Percentiles rank a stretch among this genome's conserved stretches.
These are phyloP conservation scores for Euphorbia peplus DNA, from an alignment of 345 rosid species.

Conservation along the genomic window DNA sequence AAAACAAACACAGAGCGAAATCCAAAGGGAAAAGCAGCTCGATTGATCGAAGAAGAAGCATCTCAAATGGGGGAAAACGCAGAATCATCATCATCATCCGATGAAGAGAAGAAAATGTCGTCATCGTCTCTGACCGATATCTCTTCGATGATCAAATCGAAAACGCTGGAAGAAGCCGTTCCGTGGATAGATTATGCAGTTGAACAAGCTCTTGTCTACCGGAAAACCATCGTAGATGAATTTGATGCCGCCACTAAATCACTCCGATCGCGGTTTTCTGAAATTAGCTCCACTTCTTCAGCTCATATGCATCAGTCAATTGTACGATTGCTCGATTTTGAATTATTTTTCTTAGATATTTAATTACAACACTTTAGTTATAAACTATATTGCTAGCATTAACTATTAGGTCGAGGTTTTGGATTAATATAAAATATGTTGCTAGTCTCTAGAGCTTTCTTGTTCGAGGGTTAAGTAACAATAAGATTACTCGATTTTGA, in stretches of 20 bases:
- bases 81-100: constrained; percentile 52
- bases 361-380: too few relatives aligned
- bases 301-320: constrained; percentile 57
- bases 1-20: background rate
- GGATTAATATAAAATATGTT: too few relatives aligned
- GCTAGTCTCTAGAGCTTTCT: too few relatives aligned
- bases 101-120: constrained; percentile 32
- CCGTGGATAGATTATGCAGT: constrained; percentile 74
- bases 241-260: constrained; percentile 46
- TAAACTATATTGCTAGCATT: too few relatives aligned
- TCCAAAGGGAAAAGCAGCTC: background rate
- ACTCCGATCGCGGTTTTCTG: constrained; percentile 50
- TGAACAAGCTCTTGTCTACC: constrained; percentile 59
- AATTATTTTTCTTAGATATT: background rate
- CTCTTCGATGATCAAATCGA: constrained; percentile 33
- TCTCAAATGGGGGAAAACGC: constrained; percentile 40
- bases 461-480: too few relatives aligned
- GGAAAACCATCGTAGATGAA: constrained; percentile 42
- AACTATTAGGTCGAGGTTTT: too few relatives aligned
- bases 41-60: background rate
- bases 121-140: constrained; percentile 11
- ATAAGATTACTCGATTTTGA: constrained; percentile 25
- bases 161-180: constrained; percentile 41
- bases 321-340: constrained; percentile 33
- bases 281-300: constrained; percentile 57